phyloP scores from a whole-genome alignment of 768 basidiomycete genomes.

The Collybia sp. region DNA sequence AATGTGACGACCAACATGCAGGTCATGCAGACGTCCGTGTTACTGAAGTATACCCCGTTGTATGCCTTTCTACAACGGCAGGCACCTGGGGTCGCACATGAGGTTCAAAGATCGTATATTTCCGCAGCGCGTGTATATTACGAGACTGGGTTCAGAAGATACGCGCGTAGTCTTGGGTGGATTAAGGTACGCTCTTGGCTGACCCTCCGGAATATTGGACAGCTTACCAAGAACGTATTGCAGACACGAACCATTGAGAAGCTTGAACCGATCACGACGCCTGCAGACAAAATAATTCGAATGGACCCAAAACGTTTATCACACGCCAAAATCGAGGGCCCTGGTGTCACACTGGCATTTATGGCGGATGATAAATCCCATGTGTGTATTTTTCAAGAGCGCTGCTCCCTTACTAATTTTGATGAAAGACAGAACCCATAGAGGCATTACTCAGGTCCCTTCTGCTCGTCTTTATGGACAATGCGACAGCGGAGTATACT shows the following conservation, averaged over 20 bases:
- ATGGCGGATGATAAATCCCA: slow-evolving; percentile 86
- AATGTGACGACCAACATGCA: slow-evolving; percentile 92
- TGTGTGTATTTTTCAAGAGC: slow-evolving; percentile 42
- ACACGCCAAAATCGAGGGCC: slow-evolving; percentile 74
- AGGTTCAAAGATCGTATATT: slow-evolving; percentile 85
- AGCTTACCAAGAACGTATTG: background rate
- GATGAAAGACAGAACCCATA: slow-evolving; percentile 65
- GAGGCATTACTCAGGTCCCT: slow-evolving; percentile 86
- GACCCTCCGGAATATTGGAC: background rate
- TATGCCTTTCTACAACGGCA: slow-evolving; percentile 85
- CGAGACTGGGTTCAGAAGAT: slow-evolving; percentile 92
- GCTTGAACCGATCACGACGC: slow-evolving; percentile 54
- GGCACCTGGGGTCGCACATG: slow-evolving; percentile 74
- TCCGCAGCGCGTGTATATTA: slow-evolving; percentile 85
- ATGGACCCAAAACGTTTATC: slow-evolving; percentile 54
- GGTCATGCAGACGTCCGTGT: slow-evolving; percentile 82
- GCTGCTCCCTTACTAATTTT: slow-evolving; percentile 5
- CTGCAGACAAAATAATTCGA: slow-evolving; percentile 33
- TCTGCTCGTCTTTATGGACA: slow-evolving; percentile 90
- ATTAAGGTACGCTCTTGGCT: slow-evolving; percentile 56
- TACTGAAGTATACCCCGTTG: slow-evolving; percentile 78
- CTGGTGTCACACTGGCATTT: slow-evolving; percentile 76
- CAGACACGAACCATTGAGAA: slow-evolving; percentile 71
- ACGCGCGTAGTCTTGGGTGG: slow-evolving; percentile 74
- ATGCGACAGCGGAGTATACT: slow-evolving; percentile 87